Evolutionary conservation across 352 stramenopile genomes (phyloP).

Genomic region (Pilasporangium apinafurcum): DNA sequence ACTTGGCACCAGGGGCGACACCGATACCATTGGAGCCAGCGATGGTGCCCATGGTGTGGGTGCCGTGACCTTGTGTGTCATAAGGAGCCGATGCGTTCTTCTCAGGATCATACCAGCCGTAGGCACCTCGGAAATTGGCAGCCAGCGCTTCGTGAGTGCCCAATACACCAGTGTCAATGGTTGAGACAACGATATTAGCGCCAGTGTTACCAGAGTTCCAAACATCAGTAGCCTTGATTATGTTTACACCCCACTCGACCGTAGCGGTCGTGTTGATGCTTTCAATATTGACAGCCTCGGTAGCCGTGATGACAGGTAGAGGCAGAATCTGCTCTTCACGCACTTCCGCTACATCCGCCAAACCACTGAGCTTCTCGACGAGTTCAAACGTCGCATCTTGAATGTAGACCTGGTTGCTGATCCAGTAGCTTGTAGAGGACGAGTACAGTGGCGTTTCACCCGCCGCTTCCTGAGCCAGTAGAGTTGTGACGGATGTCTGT

Average conservation of each 20-base stretch:
- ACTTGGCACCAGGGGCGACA: slow-evolving; percentile 27
- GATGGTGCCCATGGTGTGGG: slow-evolving; percentile 31
- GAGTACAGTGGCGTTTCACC: slow-evolving; percentile 4
- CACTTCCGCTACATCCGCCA: slow-evolving; percentile 10
- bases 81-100: slow-evolving; percentile 4
- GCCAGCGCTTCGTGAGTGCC: slow-evolving; percentile 16
- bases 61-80: slow-evolving; percentile 19
- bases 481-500: background rate
- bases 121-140: slow-evolving; percentile 15
- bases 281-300: background rate
- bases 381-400: slow-evolving; percentile 12
- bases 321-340: slow-evolving; percentile 5
- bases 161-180: slow-evolving; percentile 23
- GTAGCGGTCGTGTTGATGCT: background rate
- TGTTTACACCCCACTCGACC: slow-evolving; percentile 18
- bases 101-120: slow-evolving; percentile 23
- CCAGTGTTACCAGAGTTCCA: slow-evolving; percentile 20
- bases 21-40: slow-evolving; percentile 20
- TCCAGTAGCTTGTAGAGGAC: slow-evolving; percentile 13
- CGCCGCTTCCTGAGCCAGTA: slow-evolving; percentile 8
- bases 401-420: slow-evolving; percentile 20
- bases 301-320: slow-evolving; percentile 1
- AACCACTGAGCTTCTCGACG: slow-evolving; percentile 10
- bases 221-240: slow-evolving; percentile 14
- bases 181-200: slow-evolving; percentile 15